These are phyloP conservation scores for Yamadazyma diospyri DNA, from an alignment of 1,139 yeast genomes.

Conservation along the genomic window DNA sequence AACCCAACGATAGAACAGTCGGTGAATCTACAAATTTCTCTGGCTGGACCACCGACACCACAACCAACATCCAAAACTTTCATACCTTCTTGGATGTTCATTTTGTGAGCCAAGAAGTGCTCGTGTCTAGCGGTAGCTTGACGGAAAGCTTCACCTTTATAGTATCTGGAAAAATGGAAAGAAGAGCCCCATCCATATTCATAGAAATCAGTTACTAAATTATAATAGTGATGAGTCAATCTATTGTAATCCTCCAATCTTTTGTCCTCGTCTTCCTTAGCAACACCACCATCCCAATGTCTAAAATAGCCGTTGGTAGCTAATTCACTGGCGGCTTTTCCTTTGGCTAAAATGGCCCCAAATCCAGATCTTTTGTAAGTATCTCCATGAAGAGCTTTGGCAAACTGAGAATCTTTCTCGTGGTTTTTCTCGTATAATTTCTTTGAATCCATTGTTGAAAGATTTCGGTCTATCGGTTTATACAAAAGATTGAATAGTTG, in stretches of 20 bases:
- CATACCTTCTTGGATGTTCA: constrained; percentile 75
- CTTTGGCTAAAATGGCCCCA: constrained; percentile 70
- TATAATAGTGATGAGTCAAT: constrained; percentile 92
- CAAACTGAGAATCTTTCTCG: constrained; percentile 58
- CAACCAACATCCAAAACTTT: constrained; percentile 96
- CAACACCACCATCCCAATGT: constrained; percentile 92
- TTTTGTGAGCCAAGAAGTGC: constrained; percentile 87
- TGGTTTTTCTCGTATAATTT: constrained; percentile 35
- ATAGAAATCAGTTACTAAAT: constrained; percentile 93
- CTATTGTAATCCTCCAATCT: constrained; percentile 84
- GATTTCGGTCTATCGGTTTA: background rate
- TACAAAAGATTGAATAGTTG: constrained; percentile 5
- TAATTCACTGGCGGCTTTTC: constrained; percentile 72
- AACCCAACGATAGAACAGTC: constrained; percentile 85
- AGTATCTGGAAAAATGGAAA: constrained; percentile 96
- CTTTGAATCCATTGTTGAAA: constrained; percentile 12
- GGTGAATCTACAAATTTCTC: constrained; percentile 91
- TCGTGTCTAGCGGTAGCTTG: constrained; percentile 98
- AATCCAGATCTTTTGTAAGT: constrained; percentile 67
- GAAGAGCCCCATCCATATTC: constrained; percentile 99
- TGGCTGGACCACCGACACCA: constrained; percentile 99
- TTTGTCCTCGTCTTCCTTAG: constrained; percentile 69
- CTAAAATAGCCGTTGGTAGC: constrained; percentile 90
- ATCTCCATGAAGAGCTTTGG: constrained; percentile 84
- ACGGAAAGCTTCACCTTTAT: constrained; percentile 87